Evolutionary conservation across 306 rosid species (phyloP), one percentile per base, ranked within the genome.

Genomic region (Trifolium dubium): DNA sequence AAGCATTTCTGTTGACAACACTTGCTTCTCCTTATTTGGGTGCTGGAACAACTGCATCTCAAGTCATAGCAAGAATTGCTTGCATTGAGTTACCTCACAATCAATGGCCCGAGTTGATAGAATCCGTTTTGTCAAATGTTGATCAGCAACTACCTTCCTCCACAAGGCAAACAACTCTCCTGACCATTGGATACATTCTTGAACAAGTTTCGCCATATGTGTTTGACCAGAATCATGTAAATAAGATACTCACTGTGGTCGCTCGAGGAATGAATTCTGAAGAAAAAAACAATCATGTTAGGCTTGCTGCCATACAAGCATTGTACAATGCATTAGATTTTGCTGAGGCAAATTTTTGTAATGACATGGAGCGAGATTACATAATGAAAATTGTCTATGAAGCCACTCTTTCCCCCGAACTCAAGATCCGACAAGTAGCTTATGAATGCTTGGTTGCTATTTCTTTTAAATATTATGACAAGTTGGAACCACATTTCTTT

Each of bases 61-160:
- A 93, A 82, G 97, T 90, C 69, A 70, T 93, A 86, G 98, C 98
- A 3, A 93, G 90, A 79, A 83, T 93, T 77, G 98, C 97, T 12
- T 93, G 92, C 46, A 93, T 90, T 64, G 98, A 93, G 80, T 75
- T 93, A 86, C 98, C 98, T 3, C 92, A 89, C 66, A 90, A 87
- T 76, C 96, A 90, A 23, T 90, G 97, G 98, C 98, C 98, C 46
- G 98, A 93, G 58, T 80, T 93, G 84, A 81, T 93, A 14, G 97
- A 80, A 64, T 78, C 90, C 5, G 85, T 93, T 19, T 77, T 93
- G 88, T 85, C 92, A 9, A 93, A 85, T 73, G 82, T 78, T 69
- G 89, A 86, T 54, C 98, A 90, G 77, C 98, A 90, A 75, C 92
- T 87, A 77, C 91, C 96, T 10, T 82, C 89, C 32, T 87, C 84